Percentiles rank a stretch among this genome's conserved stretches.
Conservation (phyloP, 257 asterid species). For the Nicotiana undulata region DNA sequence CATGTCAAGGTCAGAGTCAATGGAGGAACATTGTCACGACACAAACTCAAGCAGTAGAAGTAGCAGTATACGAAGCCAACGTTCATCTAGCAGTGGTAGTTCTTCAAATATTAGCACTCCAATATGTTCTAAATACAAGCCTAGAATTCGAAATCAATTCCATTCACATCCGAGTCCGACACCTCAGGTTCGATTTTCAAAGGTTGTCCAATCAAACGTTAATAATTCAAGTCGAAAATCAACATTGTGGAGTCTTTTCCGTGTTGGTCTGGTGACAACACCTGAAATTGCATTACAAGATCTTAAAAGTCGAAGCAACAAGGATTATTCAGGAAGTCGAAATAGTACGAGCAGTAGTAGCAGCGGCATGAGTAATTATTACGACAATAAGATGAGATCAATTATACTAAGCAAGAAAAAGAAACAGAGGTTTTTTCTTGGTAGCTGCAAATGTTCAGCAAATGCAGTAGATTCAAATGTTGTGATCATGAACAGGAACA, state of each 20-base stretch:
- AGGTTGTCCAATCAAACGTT: conserved; percentile 2
- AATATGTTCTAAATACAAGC: conserved; percentile 14
- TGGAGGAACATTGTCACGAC: conserved; percentile 34
- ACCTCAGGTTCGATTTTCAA: conserved; percentile 43
- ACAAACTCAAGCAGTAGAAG: conserved; percentile 64
- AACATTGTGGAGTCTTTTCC: conserved; percentile 46
- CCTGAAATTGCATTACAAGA: conserved; percentile 62
- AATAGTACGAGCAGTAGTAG: conserved; percentile 36
- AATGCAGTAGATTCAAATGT: conserved; percentile 41
- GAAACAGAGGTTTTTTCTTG: conserved; percentile 27
- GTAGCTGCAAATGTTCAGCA: conserved; percentile 55
- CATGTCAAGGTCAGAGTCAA: conserved; percentile 49
- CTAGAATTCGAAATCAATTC: conserved; percentile 37
- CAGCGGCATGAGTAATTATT: conserved; percentile 12
- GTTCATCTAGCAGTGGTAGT: conserved; percentile 50
- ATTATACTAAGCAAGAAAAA: conserved; percentile 18
- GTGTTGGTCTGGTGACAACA: conserved; percentile 58
- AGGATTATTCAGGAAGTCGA: conserved; percentile 27
- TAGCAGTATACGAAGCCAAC: conserved; percentile 48
- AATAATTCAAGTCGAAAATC: conserved; percentile 16
- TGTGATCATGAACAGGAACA: conserved; percentile 27
- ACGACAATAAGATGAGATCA: neutral
- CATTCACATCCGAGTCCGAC: conserved; percentile 91
- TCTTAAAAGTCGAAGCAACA: conserved; percentile 34
- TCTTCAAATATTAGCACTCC: conserved; percentile 4